Percentiles rank a stretch among this genome's conserved stretches.
These are phyloP conservation scores for Fraxinus albicans DNA, from an alignment of 305 asterid species.

Conservation along the genomic window DNA sequence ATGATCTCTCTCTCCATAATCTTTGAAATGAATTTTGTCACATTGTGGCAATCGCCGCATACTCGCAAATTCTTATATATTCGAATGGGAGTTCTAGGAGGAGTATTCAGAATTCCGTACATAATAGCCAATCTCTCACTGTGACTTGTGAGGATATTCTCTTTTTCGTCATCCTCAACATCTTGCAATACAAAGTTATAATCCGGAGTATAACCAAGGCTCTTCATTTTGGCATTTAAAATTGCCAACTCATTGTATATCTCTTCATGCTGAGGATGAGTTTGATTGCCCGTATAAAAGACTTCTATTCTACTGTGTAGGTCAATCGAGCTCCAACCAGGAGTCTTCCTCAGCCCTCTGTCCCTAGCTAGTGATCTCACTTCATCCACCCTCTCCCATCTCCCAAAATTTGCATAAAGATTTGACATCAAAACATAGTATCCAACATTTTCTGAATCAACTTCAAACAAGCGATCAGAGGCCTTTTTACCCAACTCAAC, in stretches of 20 bases:
- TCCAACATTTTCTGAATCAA: background rate
- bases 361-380: conserved; percentile 8
- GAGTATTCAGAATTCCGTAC: conserved; percentile 39
- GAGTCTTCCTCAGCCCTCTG: conserved; percentile 20
- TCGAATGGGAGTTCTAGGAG: conserved; percentile 32
- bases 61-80: conserved; percentile 43
- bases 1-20: conserved; percentile 31
- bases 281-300: conserved; percentile 39
- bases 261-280: conserved; percentile 38
- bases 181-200: conserved; percentile 45
- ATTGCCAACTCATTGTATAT: conserved; percentile 35
- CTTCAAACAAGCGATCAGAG: conserved; percentile 10
- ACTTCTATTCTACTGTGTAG: conserved; percentile 35
- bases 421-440: conserved; percentile 10
- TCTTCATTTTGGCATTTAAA: conserved; percentile 38
- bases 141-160: conserved; percentile 42
- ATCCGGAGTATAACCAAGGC: conserved; percentile 42
- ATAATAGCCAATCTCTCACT: conserved; percentile 50
- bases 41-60: conserved; percentile 24
- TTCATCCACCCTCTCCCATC: conserved; percentile 3
- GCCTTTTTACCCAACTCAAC: conserved; percentile 15
- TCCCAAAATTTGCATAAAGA: background rate
- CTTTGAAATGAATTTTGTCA: conserved; percentile 30
- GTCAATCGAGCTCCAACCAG: conserved; percentile 50
- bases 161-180: conserved; percentile 53